Percentiles rank a stretch among this genome's conserved stretches.
Conservation (phyloP, 2,329 filamentous ascomycete species). For the Monosporascus ibericus region DNA sequence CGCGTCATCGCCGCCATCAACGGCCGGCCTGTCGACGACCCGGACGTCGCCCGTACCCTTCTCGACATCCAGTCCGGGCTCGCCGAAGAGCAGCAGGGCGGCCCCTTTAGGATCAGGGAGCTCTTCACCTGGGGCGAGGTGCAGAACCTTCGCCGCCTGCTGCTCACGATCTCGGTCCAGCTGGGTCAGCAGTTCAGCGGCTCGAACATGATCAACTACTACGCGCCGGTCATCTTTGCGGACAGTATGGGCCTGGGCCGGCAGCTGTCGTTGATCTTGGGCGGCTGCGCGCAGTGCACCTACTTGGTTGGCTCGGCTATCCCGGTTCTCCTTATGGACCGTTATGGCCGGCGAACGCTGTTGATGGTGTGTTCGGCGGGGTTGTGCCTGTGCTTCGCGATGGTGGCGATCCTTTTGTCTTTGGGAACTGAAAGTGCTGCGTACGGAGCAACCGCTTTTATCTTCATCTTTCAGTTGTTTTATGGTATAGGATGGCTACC, state of each 20-base stretch:
- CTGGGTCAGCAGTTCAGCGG: conserved; percentile 23
- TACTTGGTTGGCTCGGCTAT: conserved; percentile 35
- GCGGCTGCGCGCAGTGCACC: conserved; percentile 35
- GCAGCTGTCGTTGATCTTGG: conserved; percentile 46
- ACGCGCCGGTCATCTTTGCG: conserved; percentile 32
- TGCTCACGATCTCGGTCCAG: conserved; percentile 20
- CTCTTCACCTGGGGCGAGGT: conserved; percentile 14
- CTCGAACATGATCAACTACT: conserved; percentile 24
- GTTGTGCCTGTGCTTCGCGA: conserved; percentile 36
- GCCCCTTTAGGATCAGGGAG: conserved; percentile 16
- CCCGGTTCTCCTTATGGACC: conserved; percentile 34
- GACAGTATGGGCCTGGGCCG: conserved; percentile 32
- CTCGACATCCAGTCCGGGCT: conserved; percentile 12
- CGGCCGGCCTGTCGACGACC: conserved; percentile 12
- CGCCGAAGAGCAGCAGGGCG: conserved; percentile 13
- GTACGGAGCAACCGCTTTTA: conserved; percentile 35
- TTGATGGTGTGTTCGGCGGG: conserved; percentile 34
- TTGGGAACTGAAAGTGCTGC: conserved; percentile 23
- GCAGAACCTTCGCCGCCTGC: conserved; percentile 20
- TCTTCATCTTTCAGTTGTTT: conserved; percentile 40
- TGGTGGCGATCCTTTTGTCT: conserved; percentile 33
- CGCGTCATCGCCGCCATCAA: conserved; percentile 11
- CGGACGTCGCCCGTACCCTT: conserved; percentile 6
- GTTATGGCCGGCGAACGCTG: conserved; percentile 33
- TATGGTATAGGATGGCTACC: conserved; percentile 36